Conservation (phyloP, 331 rosid genomes). For the Erythrophleum ivorense region DNA sequence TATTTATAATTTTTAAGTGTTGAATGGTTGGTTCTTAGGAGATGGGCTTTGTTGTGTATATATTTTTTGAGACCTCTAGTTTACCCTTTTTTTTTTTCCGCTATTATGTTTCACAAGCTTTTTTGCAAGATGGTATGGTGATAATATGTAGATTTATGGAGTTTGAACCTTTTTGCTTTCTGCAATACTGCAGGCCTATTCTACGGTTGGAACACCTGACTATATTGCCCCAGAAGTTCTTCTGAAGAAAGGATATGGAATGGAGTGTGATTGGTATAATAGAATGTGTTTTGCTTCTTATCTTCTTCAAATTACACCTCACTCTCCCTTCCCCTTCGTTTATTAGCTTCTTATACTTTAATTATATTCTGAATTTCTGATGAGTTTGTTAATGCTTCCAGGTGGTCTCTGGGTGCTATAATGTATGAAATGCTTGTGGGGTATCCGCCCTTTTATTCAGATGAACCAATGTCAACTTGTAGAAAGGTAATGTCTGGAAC, state of each 20-base stretch:
- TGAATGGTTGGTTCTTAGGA: slow-evolving; percentile 26
- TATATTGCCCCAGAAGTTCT: slow-evolving; percentile 98
- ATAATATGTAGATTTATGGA: neutral
- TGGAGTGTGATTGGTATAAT: slow-evolving; percentile 92
- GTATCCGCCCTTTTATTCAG: slow-evolving; percentile 95
- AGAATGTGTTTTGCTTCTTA: slow-evolving; percentile 21
- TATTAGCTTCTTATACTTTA: slow-evolving; percentile 15
- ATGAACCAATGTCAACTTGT: slow-evolving; percentile 97
- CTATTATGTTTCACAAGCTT: slow-evolving; percentile 14
- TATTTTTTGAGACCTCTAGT: slow-evolving; percentile 21
- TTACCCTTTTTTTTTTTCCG: neutral
- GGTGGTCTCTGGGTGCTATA: slow-evolving; percentile 99
- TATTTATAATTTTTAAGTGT: slow-evolving; percentile 24
- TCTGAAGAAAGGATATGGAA: slow-evolving; percentile 98
- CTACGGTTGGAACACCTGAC: slow-evolving; percentile 98
- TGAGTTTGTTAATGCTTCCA: slow-evolving; percentile 49
- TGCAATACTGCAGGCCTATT: slow-evolving; percentile 78
- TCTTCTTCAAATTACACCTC: slow-evolving; percentile 25
- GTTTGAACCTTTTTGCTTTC: slow-evolving; percentile 31
- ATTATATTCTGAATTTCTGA: slow-evolving; percentile 28
- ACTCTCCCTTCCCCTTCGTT: neutral
- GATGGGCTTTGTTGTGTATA: slow-evolving; percentile 32
- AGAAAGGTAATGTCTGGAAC: slow-evolving; percentile 74
- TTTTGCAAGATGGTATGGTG: slow-evolving; percentile 29
- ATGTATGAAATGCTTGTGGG: slow-evolving; percentile 99